phyloP scores from a whole-genome alignment of 2,329 filamentous ascomycete species.

The Botrytis byssoidea region DNA sequence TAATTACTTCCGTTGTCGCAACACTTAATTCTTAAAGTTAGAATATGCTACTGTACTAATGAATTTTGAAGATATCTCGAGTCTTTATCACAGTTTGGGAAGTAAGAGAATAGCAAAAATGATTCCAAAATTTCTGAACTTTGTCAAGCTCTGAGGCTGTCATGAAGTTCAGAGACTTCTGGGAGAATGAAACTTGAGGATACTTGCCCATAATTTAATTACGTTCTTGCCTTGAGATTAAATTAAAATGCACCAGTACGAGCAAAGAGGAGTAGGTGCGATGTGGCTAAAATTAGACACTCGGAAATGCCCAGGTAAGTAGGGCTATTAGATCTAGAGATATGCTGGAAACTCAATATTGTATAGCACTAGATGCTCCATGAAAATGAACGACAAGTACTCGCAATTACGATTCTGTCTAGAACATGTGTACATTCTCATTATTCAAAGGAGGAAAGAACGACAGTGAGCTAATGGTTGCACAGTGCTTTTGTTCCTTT shows the following conservation, averaged over 20 bases:
- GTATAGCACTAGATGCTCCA: neutral
- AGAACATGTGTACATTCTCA: neutral
- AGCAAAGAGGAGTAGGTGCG: neutral
- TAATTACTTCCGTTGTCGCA: neutral
- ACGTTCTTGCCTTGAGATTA: neutral
- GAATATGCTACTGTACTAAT: neutral
- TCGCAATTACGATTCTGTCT: neutral
- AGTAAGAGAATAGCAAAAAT: neutral
- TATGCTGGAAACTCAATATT: neutral
- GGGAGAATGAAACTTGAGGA: neutral
- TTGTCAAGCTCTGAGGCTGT: neutral
- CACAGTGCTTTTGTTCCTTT: neutral
- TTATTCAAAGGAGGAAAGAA: neutral
- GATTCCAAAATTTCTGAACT: neutral
- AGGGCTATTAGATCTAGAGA: neutral
- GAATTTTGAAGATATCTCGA: neutral
- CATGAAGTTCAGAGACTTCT: neutral
- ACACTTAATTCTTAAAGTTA: neutral
- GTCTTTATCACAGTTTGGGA: neutral
- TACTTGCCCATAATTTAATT: neutral
- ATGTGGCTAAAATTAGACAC: neutral
- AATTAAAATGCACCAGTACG: neutral
- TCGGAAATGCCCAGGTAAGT: neutral
- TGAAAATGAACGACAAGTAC: neutral
- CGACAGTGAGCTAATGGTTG: neutral